Conservation (phyloP, 2,329 filamentous ascomycete genomes). For the Metarhizium anisopliae region DNA sequence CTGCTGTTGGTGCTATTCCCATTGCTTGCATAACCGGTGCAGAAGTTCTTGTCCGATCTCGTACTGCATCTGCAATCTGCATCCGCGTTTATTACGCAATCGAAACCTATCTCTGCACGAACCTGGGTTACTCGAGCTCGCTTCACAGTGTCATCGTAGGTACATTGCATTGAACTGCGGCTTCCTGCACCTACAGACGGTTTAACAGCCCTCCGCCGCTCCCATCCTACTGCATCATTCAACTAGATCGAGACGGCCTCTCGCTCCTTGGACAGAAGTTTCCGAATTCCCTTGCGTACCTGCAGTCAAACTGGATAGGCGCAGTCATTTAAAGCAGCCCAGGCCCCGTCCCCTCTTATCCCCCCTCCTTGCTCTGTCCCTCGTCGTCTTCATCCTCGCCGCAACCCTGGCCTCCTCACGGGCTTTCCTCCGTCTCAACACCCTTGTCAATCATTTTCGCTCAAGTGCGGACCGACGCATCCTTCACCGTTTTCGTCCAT, state of each 20-base stretch:
- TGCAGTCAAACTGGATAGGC: slow-evolving; percentile 17
- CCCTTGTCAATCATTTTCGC: slow-evolving; percentile 47
- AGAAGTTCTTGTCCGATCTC: not conserved
- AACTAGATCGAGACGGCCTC: not conserved
- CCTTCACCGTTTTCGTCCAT: slow-evolving; percentile 13
- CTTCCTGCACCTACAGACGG: not conserved
- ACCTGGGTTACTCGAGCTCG: not conserved
- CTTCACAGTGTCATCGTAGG: not conserved
- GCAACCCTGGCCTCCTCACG: slow-evolving; percentile 61
- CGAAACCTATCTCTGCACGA: not conserved
- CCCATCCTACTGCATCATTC: not conserved
- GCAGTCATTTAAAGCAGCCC: slow-evolving; percentile 12
- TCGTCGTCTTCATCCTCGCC: slow-evolving; percentile 47
- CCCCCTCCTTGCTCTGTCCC: slow-evolving; percentile 35
- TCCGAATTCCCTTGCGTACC: not conserved
- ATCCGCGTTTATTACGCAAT: not conserved
- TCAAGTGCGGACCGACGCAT: slow-evolving; percentile 21
- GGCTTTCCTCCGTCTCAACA: slow-evolving; percentile 47
- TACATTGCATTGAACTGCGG: not conserved
- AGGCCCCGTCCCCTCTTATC: slow-evolving; percentile 9
- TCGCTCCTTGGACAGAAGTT: not conserved
- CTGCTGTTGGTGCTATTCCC: not conserved
- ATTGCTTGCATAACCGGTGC: not conserved
- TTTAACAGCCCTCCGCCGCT: not conserved
- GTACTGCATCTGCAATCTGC: no score